A percentile compares a stretch with the other conserved stretches of the same genome.
Conservation (phyloP, 148 eudicot species). For the Drosera capensis region DNA sequence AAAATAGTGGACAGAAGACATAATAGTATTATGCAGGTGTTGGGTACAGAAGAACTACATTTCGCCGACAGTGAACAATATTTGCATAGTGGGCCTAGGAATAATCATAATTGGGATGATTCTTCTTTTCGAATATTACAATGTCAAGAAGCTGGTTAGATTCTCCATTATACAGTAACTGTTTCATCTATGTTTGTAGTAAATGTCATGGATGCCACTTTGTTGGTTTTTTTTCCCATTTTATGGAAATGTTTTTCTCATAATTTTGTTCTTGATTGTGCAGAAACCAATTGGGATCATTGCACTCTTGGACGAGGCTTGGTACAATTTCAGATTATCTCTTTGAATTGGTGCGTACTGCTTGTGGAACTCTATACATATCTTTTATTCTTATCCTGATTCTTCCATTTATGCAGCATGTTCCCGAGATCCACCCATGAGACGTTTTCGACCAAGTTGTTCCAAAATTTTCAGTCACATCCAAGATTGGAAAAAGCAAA, state of each 20-base stretch:
- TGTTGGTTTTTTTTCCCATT: no score
- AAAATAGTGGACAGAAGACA: no score
- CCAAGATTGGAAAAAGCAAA: slow-evolving; percentile 81
- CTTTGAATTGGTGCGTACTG: slow-evolving; percentile 12
- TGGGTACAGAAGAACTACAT: no score
- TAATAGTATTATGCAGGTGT: no score
- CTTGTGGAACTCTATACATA: slow-evolving; percentile 1
- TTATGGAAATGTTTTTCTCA: slow-evolving; percentile 2
- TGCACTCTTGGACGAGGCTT: slow-evolving; percentile 93
- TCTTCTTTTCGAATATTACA: no score
- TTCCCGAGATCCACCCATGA: slow-evolving; percentile 94
- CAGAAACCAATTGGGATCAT: slow-evolving; percentile 98
- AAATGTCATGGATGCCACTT: no score
- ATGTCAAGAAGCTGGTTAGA: no score
- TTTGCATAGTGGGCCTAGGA: no score
- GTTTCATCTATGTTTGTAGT: no score
- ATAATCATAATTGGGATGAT: no score
- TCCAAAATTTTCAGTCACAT: slow-evolving; percentile 64
- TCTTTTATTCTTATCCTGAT: slow-evolving; percentile 5
- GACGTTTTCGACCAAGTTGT: slow-evolving; percentile 83
- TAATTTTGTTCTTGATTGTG: slow-evolving; percentile 11
- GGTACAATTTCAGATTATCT: slow-evolving; percentile 31
- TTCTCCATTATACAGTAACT: no score
- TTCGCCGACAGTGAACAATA: no score
- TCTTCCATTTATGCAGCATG: slow-evolving; percentile 50